Conservation (phyloP, 257 asterid species). For the Salvia rosmarinus region DNA sequence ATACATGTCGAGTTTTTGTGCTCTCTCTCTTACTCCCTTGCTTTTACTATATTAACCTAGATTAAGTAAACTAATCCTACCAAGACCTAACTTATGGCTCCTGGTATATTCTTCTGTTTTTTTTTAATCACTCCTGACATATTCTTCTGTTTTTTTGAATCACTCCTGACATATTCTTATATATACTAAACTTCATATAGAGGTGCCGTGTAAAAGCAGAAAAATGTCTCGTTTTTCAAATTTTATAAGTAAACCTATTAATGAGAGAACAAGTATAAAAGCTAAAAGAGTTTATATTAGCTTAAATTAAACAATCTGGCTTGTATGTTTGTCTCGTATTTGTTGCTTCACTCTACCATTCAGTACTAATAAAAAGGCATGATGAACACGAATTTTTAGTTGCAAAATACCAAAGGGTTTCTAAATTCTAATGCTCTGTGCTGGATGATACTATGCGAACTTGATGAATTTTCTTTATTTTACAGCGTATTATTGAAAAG, state of each 20-base stretch:
- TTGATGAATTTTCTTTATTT: background rate
- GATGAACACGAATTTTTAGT: background rate
- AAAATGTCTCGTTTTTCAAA: background rate
- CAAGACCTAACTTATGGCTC: background rate
- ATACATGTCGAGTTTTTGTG: background rate
- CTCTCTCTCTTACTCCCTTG: slow-evolving; percentile 31
- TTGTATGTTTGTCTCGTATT: background rate
- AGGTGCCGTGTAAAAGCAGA: background rate
- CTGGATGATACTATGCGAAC: background rate
- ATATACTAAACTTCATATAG: background rate
- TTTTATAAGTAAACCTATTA: background rate
- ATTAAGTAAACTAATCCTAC: background rate
- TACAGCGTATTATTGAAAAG: slow-evolving; percentile 67
- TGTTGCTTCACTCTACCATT: background rate
- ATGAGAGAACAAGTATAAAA: background rate
- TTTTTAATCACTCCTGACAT: background rate
- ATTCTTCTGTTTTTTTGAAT: too few species aligned
- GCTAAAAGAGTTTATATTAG: too few species aligned
- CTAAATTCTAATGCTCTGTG: slow-evolving; percentile 6
- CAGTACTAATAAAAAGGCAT: background rate
- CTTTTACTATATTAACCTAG: background rate
- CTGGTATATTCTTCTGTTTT: background rate
- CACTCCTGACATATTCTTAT: background rate
- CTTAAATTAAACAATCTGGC: too few species aligned
- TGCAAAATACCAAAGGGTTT: background rate